Base-by-base conservation (phyloP, 345 rosid genomes). In the Populus alba region DNA sequence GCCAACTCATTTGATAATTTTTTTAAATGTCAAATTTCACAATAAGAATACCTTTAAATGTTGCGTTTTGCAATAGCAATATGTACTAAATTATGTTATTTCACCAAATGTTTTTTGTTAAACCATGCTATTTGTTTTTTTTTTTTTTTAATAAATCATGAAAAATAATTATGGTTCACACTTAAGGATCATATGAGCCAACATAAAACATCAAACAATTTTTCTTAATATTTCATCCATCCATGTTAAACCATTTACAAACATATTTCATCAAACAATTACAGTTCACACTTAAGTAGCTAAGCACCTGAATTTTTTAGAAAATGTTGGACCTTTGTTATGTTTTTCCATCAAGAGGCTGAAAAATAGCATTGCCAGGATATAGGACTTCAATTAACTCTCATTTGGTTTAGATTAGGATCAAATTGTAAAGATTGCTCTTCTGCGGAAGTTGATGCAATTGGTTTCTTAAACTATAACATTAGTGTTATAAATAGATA, bases 381-480 rank as follows among this genome's bases (percentile, higher is more conserved):
- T 43, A 38, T 29, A 2, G 79, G 76, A 77, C 73, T 78, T 75
- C 25, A 66, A 61, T 73, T 79, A 82, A 75, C 33, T 81, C 73
- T 68, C 83, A 25, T 82, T 81, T 41, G 75, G 67, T 67, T 73
- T 79, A 9, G 85, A 43, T 80, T 79, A 29, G 84, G 62, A 31
- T 75, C 51, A 11, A 89, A 78, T 49, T 71, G 78, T 27, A 91
- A 86, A 47, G 84, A 76, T 67, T 84, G 86, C 77, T 82, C 81
- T 16, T 81, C 85, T 2, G 78, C 68, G 31, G 86, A 81, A 8
- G 75, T 5, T 15, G 82, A 55, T 73, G 77, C 77, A 70, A 85
- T 43, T 16, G 91, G 88, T 79, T 92, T 96, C 89, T 90, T 91
- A 86, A 96, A 90, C 81, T 90, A 97, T 71, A 96, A 94, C 87